Evolutionary conservation across 371 early-diverging fungal genomes (phyloP).

Genomic region (Fennellomyces sp.): DNA sequence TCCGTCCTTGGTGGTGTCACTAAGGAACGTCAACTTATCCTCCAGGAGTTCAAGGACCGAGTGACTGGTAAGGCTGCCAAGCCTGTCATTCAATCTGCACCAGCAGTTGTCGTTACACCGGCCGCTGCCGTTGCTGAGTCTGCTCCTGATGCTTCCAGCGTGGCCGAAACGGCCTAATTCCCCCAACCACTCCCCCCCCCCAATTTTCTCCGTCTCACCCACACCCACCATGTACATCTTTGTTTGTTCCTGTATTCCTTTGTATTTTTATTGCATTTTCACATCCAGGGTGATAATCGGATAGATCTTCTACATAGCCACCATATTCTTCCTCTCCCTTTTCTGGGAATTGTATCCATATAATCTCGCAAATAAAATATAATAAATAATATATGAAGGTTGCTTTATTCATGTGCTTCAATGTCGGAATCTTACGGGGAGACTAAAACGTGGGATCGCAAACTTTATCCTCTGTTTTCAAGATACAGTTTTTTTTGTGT

Average conservation of each 20-base stretch:
- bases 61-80: not conserved
- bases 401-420: not conserved
- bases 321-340: not conserved
- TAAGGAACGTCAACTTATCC: constrained; percentile 50
- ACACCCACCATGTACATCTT: not conserved
- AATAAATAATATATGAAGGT: not conserved
- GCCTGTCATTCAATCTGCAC: not conserved
- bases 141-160: not conserved
- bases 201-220: not conserved
- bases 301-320: too few species aligned
- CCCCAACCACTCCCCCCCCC: not conserved
- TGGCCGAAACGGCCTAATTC: not conserved
- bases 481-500: not conserved
- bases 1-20: constrained; percentile 64
- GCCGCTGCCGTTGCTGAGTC: not conserved
- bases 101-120: not conserved
- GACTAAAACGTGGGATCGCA: constrained; percentile 3
- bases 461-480: not conserved
- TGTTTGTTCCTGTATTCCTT: not conserved
- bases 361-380: not conserved
- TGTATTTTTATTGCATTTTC: constrained; percentile 2
- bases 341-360: not conserved
- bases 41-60: constrained; percentile 48
- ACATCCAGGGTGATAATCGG: too few species aligned
- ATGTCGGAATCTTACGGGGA: not conserved